Base-by-base conservation (phyloP, 2,329 filamentous ascomycete genomes). In the Rhinocladiella similis region DNA sequence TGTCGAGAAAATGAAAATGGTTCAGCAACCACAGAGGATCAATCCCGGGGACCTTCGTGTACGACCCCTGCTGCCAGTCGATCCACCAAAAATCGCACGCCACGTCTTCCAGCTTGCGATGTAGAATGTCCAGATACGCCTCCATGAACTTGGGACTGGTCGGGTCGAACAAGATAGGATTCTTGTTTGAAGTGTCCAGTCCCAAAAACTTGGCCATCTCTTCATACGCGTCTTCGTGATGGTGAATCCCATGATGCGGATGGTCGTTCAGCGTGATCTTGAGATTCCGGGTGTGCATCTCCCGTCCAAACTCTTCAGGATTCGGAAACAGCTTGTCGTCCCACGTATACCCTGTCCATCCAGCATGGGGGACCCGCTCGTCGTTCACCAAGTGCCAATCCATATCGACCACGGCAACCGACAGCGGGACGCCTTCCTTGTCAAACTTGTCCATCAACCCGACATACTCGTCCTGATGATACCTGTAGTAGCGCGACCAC, bases 51-150 rank as follows among this genome's bases (percentile, higher is more conserved):
- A 85, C 75, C 33, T 76, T 75, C 1, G 82, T 83, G 54, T 76
- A 72, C 2, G 73, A 70, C 1, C 84, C 84, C 67, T 87, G 84
- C 67, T 87, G 84, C 84, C 84, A 87, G 66, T 87, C 84, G 25
- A 86, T 76, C 84, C 84, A 87, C 82, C 83, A 86, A 54, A 87
- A 85, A 64, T 87, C 83, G 19, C 79, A 75, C 1, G 81, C 83
- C 7, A 81, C 72, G 1, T 78, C 72, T 59, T 87, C 83, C 25
- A 86, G 72, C 13, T 75, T 70, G 12, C 78, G 74, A 55, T 85
- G 81, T 4, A 87, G 73, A 1, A 85, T 76, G 47, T 80, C 75
- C 43, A 86, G 78, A 62, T 83, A 86, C 0, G 82, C 83, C 33
- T 83, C 73, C 66, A 84, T 73, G 61, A 84, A 87, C 29, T 72